These are phyloP conservation scores for Penicillium silybi DNA, from an alignment of 495 filamentous ascomycete genomes.

Conservation along the genomic window DNA sequence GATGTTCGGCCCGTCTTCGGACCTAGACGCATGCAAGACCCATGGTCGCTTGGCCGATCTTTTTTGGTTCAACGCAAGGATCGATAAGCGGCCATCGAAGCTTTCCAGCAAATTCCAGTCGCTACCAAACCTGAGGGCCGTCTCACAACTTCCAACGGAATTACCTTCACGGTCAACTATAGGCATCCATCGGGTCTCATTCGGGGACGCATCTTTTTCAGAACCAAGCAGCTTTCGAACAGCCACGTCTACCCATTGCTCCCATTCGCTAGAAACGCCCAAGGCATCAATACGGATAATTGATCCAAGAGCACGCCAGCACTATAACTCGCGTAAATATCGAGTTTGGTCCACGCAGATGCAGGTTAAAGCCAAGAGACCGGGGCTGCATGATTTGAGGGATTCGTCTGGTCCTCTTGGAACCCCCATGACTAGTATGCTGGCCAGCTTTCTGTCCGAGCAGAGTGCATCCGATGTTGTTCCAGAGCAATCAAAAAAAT, in stretches of 20 bases:
- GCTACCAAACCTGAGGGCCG: background rate
- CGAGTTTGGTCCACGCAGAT: slow-evolving; percentile 38
- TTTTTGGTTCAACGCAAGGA: background rate
- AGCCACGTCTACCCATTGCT: background rate
- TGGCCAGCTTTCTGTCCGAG: slow-evolving; percentile 25
- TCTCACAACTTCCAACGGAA: background rate
- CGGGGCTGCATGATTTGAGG: slow-evolving; percentile 1
- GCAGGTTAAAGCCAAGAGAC: slow-evolving; percentile 24
- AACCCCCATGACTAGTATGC: slow-evolving; percentile 29
- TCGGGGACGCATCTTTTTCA: background rate
- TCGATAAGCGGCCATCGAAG: background rate
- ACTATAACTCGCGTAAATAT: slow-evolving; percentile 18
- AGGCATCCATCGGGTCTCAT: background rate
- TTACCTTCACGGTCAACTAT: background rate
- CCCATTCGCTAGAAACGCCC: background rate
- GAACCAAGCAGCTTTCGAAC: background rate
- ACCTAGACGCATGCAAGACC: background rate
- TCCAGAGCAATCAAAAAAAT: background rate
- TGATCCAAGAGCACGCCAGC: background rate
- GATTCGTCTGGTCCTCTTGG: slow-evolving; percentile 35
- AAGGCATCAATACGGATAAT: background rate
- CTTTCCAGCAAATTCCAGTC: background rate
- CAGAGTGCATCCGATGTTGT: slow-evolving; percentile 3
- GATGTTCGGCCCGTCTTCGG: background rate
- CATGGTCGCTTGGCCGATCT: background rate